Evolutionary conservation across 192 early-diverging fungal species (phyloP), one percentile per base, ranked within the genome.

Genomic region (Chytriomyces sp.): DNA sequence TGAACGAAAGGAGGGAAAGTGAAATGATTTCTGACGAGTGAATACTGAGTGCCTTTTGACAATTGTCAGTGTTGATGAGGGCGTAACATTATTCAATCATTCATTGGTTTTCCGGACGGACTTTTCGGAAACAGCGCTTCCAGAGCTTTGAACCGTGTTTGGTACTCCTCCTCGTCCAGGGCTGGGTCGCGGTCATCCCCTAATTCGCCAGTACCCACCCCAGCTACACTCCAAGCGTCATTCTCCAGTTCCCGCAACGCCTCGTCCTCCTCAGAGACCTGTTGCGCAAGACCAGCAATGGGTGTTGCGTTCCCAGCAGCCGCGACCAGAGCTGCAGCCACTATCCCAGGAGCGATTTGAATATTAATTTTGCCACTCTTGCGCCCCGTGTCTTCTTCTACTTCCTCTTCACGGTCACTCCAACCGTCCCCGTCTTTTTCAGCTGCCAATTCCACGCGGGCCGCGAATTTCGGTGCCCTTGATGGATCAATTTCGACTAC

Each of bases 351-450:
- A n/a, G 30, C n/a, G 31, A 7, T 19, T n/a, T n/a, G n/a, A n/a
- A n/a, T n/a, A n/a, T n/a, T n/a, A n/a, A n/a, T n/a, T n/a, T n/a
- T n/a, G n/a, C n/a, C n/a, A n/a, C n/a, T n/a, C n/a, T n/a, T n/a
- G n/a, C n/a, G n/a, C 19, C 25, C 1, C 39, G 7, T 44, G 39
- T 26, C 52, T 5, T 53, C 19, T 68, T 33, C 19, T 63, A 19
- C 19, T 14, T 71, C 69, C 34, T 71, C 69, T 32, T 59, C 69
- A 2, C 39, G 37, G 28, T 64, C 62, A 44, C 62, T 64, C 62
- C 62, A 64, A 4, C 40, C 69, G 6, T 57, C 66, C 22, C 22
- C 44, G 22, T 49, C 44, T 19, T 49, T 22, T 22, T 49, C 64
- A 52, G 39, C 17, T 25, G 41, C 36, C n/a, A 6, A 22, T 26